Conservation (phyloP, 192 early-diverging fungal genomes). For the Ramicandelaber brevisporus region DNA sequence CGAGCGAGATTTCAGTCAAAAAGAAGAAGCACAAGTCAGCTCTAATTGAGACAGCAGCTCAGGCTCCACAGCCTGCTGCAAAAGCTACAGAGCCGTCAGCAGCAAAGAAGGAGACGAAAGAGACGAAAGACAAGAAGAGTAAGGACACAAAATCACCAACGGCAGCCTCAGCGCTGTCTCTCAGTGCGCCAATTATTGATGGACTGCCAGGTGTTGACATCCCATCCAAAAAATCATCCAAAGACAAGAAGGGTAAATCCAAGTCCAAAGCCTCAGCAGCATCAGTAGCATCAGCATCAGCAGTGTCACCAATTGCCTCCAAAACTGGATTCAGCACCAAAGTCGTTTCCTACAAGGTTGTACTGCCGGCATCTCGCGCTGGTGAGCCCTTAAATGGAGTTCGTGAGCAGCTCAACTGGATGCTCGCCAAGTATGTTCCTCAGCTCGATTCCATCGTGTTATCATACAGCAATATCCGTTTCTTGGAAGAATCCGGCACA, state of each 20-base stretch:
- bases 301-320: neutral
- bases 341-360: slow-evolving; percentile 11
- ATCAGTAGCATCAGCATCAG: slow-evolving; percentile 3
- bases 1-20: slow-evolving; percentile 1
- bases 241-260: too few species aligned
- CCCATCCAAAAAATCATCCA: too few species aligned
- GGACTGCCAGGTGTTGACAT: too few species aligned
- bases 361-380: slow-evolving; percentile 12
- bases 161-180: too few species aligned
- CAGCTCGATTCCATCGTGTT: slow-evolving; percentile 72
- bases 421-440: slow-evolving; percentile 44
- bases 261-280: slow-evolving; percentile 1
- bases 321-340: neutral
- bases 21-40: neutral
- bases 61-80: too few species aligned
- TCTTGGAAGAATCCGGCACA: slow-evolving; percentile 26
- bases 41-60: slow-evolving; percentile 1
- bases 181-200: too few species aligned
- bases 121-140: too few species aligned
- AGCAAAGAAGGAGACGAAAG: too few species aligned
- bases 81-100: too few species aligned
- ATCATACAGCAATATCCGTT: slow-evolving; percentile 40
- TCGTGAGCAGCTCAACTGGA: slow-evolving; percentile 16
- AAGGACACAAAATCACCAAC: too few species aligned
- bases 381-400: slow-evolving; percentile 12